Evolutionary conservation across 345 rosid genomes (phyloP), one percentile per base, ranked within the genome.

Genomic region (Aegle marmelos): DNA sequence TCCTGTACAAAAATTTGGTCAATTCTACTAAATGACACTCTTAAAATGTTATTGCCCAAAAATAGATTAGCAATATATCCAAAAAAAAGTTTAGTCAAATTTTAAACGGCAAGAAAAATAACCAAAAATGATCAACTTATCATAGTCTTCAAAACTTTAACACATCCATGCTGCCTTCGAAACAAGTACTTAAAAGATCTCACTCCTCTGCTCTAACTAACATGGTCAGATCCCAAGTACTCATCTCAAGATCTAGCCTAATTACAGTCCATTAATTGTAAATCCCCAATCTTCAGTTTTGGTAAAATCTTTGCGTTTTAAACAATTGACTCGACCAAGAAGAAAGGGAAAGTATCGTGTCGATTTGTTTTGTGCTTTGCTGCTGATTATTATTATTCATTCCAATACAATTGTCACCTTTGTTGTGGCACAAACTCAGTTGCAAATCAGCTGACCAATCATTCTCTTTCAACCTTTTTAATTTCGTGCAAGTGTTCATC

Each of bases 201-300:
- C 82, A 84, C 84, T 78, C 80, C 82, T 59, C 71, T 78, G 80
- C 82, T 50, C 78, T 65, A 54, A 54, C 48, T 37, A 65, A 60
- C 82, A 74, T 68, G 82, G 82, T 84, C 79, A 83, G 86, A 80
- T 81, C 84, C 76, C 25, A 78, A 83, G 84, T 83, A 80, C 84
- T 83, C 78, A 25, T 76, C 83, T 70, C 75, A 70, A 77, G 76
- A 73, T 33, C 62, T 74, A 37, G 8, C 78, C 77, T 50, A 45
- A 70, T 37, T 58, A 68, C 39, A 24, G 19, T 68, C 45, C 14
- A 7, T 36, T 41, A 41, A 41, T 68, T 36, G 37, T 45, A 58
- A 68, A 68, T 58, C 50, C 74, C 69, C 62, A 73, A 8, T 22
- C 22, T 27, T 45, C 27, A 70, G 17, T 78, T 71, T 50, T 7